These are phyloP conservation scores for Wickerhamomyces kurtzmanii DNA, from an alignment of 805 yeast species.

Conservation along the genomic window DNA sequence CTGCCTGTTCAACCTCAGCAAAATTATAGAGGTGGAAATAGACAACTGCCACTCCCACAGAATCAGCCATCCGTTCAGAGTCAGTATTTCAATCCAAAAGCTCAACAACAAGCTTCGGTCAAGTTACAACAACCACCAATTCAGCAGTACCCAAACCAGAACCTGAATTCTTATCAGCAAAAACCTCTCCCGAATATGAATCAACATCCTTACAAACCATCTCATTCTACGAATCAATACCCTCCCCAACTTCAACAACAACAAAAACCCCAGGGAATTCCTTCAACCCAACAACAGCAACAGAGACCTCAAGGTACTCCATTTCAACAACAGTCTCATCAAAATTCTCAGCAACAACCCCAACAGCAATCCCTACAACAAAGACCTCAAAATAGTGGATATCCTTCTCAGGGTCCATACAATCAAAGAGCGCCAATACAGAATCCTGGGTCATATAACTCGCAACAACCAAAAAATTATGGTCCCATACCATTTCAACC, in stretches of 20 bases:
- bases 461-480: conserved; percentile 2
- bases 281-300: conserved; percentile 1
- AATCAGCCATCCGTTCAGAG: too few relatives aligned
- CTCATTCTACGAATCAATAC: conserved; percentile 11
- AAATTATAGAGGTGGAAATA: too few relatives aligned
- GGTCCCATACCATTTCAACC: too few relatives aligned
- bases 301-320: conserved; percentile 3
- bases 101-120: conserved; percentile 2
- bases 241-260: conserved; percentile 4
- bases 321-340: conserved; percentile 3
- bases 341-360: neutral
- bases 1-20: too few relatives aligned
- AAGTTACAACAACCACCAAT: conserved; percentile 8
- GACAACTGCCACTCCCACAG: too few relatives aligned
- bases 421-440: conserved; percentile 1
- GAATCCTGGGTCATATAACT: conserved; percentile 1
- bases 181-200: conserved; percentile 8
- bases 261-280: conserved; percentile 1
- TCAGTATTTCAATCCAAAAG: too few relatives aligned
- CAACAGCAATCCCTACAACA: neutral
- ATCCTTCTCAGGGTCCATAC: conserved; percentile 1
- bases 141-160: conserved; percentile 15
- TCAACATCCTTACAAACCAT: conserved; percentile 4
- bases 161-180: conserved; percentile 10
- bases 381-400: neutral